phyloP scores from a whole-genome alignment of 139 green algal genomes.

The Yamagishiella unicocca region DNA sequence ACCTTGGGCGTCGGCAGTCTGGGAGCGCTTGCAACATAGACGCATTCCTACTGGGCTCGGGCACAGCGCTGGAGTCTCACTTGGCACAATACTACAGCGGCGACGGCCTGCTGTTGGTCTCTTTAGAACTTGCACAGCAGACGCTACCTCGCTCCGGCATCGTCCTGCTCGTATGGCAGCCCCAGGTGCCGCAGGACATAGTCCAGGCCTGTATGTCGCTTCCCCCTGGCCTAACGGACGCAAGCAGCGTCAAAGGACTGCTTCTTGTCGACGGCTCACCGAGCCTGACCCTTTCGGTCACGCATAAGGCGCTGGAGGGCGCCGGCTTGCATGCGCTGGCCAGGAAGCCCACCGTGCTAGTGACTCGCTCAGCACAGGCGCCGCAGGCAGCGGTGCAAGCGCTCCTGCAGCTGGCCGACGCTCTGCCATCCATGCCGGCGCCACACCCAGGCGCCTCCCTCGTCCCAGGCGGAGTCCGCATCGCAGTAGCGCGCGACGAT shows the following conservation, averaged over 20 bases:
- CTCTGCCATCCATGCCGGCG: neutral
- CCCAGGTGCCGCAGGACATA: conserved; percentile 28
- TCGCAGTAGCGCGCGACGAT: conserved; percentile 43
- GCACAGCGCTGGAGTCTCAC: neutral
- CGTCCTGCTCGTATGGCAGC: conserved; percentile 37
- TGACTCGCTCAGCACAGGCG: neutral
- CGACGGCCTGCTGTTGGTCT: conserved; percentile 15
- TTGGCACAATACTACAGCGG: neutral
- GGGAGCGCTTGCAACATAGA: neutral
- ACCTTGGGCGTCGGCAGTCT: neutral
- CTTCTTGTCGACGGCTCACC: conserved; percentile 31
- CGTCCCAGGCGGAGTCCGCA: neutral
- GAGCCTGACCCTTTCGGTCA: conserved; percentile 15
- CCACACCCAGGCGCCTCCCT: neutral
- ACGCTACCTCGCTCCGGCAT: conserved; percentile 5
- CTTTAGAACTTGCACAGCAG: neutral
- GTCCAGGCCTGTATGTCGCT: neutral
- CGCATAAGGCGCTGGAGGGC: conserved; percentile 23
- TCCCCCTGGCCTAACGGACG: neutral
- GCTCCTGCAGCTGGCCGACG: conserved; percentile 10
- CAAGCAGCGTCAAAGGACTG: neutral
- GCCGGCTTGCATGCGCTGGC: neutral
- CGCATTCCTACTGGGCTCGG: conserved; percentile 22
- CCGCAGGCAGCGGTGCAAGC: neutral
- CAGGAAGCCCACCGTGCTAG: neutral